Conservation (phyloP, 495 filamentous ascomycete genomes). For the Trichoderma orchidacearum region DNA sequence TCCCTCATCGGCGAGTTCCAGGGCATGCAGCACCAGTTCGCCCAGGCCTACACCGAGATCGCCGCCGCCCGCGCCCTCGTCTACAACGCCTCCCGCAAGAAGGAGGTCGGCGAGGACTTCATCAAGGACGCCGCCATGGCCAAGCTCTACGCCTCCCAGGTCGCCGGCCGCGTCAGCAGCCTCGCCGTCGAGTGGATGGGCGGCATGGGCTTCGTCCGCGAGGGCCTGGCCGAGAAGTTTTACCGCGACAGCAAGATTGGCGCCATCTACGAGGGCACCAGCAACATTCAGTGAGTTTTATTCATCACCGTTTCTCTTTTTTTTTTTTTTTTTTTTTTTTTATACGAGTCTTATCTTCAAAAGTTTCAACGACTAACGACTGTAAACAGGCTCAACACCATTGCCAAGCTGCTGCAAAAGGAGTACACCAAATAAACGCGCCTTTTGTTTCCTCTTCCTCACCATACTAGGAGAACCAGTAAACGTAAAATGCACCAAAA, state of each 20-base stretch:
- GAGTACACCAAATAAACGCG: conserved; percentile 65
- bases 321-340: neutral
- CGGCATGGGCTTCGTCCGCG: conserved; percentile 90
- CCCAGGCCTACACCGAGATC: conserved; percentile 91
- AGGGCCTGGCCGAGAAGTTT: conserved; percentile 96
- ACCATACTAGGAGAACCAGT: neutral
- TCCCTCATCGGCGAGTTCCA: conserved; percentile 89
- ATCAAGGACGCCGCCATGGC: conserved; percentile 96
- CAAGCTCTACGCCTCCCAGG: conserved; percentile 88
- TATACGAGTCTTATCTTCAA: neutral
- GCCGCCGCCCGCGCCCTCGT: conserved; percentile 81
- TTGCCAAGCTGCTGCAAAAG: conserved; percentile 86
- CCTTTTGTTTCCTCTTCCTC: no score
- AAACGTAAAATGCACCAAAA: neutral
- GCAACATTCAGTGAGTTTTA: conserved; percentile 44
- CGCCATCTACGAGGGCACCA: conserved; percentile 93
- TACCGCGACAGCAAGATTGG: conserved; percentile 98
- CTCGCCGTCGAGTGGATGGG: conserved; percentile 98
- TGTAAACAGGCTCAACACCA: conserved; percentile 70
- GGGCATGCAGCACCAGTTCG: conserved; percentile 98
- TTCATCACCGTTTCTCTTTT: no score
- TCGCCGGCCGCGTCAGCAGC: conserved; percentile 76
- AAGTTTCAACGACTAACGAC: conserved; percentile 28
- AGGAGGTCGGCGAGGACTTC: conserved; percentile 93
- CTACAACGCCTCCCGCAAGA: conserved; percentile 93